A percentile compares a stretch with the other conserved stretches of the same genome.
These are phyloP conservation scores for Plectranthus barbatus DNA, from an alignment of 257 asterid species.

Conservation along the genomic window DNA sequence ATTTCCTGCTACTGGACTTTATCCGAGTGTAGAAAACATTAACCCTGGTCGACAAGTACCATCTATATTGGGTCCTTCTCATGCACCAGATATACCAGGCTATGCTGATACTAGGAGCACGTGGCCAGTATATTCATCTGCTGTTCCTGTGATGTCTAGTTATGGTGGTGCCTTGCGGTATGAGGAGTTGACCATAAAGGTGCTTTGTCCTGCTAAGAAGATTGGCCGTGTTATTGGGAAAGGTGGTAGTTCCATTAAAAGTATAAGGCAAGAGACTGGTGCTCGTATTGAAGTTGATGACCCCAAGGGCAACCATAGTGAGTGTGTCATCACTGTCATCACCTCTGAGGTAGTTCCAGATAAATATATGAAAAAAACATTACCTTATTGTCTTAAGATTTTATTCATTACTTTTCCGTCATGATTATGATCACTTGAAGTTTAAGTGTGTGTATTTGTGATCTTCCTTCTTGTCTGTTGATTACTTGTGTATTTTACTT, in stretches of 20 bases:
- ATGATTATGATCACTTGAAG: background rate
- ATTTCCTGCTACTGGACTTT: conserved; percentile 69
- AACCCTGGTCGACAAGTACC: conserved; percentile 47
- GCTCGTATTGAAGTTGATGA: conserved; percentile 87
- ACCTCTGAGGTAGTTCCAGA: conserved; percentile 58
- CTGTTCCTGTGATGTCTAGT: conserved; percentile 76
- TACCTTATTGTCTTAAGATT: background rate
- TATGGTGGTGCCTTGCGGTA: conserved; percentile 45
- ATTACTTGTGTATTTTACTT: no score
- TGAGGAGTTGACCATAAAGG: conserved; percentile 62
- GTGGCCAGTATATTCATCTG: conserved; percentile 74
- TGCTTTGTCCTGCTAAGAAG: conserved; percentile 66
- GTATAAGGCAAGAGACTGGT: conserved; percentile 79
- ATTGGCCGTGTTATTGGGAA: conserved; percentile 94
- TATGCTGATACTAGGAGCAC: conserved; percentile 61
- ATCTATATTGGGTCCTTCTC: conserved; percentile 60
- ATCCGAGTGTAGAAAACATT: conserved; percentile 51
- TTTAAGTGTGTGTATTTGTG: background rate
- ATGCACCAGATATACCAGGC: conserved; percentile 50
- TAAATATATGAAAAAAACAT: background rate
- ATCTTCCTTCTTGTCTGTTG: background rate
- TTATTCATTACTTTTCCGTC: background rate
- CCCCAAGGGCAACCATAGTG: conserved; percentile 53
- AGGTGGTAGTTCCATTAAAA: conserved; percentile 72
- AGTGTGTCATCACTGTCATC: conserved; percentile 62